Evolutionary conservation across 139 green algal species (phyloP).

Genomic region (Volvox africanus): DNA sequence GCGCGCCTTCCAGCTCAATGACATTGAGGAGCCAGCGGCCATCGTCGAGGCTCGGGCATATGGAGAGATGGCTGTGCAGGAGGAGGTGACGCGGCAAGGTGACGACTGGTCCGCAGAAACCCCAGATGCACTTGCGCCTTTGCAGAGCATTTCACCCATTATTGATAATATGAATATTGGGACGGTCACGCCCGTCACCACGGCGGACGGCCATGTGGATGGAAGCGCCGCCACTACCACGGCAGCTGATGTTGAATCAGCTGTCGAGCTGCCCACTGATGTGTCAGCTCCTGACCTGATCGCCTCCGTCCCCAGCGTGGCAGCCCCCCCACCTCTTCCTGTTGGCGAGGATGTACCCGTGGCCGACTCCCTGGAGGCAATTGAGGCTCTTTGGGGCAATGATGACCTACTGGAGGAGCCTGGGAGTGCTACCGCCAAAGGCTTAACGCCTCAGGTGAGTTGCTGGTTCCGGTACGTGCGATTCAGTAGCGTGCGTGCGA

Average conservation of each 20-base stretch:
- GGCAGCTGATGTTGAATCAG: neutral
- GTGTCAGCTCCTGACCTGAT: neutral
- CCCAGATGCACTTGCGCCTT: neutral
- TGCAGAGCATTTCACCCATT: neutral
- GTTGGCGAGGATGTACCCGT: neutral
- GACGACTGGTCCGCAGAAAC: neutral
- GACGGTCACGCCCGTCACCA: neutral
- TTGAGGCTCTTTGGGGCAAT: slow-evolving; percentile 25
- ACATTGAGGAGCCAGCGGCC: slow-evolving; percentile 10
- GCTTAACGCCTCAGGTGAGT: neutral
- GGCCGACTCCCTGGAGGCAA: slow-evolving; percentile 35
- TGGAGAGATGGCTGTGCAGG: neutral
- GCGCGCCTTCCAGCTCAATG: slow-evolving; percentile 32
- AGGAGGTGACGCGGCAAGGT: neutral
- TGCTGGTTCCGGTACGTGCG: too few species aligned
- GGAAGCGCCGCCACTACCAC: too few species aligned
- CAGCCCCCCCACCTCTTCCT: neutral
- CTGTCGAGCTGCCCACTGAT: neutral
- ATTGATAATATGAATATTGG: neutral
- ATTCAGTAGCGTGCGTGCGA: too few species aligned
- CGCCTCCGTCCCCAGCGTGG: neutral
- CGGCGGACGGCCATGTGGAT: too few species aligned
- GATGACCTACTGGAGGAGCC: neutral
- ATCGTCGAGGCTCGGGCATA: neutral
- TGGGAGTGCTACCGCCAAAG: neutral